A percentile compares a stretch with the other conserved stretches of the same genome.
Evolutionary conservation across 2,329 filamentous ascomycete genomes (phyloP).

Genomic region (Fusarium newnesense): DNA sequence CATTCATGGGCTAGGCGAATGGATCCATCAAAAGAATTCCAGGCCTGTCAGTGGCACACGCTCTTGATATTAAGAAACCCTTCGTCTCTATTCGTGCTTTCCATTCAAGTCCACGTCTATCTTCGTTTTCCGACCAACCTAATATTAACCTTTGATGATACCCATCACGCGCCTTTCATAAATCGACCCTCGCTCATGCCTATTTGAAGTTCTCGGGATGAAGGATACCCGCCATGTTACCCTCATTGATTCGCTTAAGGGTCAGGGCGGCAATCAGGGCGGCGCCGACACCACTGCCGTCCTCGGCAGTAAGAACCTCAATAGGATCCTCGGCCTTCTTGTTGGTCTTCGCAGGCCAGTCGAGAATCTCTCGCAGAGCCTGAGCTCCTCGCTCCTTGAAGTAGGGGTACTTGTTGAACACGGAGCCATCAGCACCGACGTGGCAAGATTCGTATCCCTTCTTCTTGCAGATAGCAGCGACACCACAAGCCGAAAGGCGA

Average conservation of each 20-base stretch:
- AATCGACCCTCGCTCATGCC: background rate
- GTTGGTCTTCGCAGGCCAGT: slow-evolving; percentile 80
- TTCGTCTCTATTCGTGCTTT: slow-evolving; percentile 28
- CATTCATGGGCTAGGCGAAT: slow-evolving; percentile 70
- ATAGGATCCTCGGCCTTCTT: slow-evolving; percentile 85
- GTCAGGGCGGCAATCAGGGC: slow-evolving; percentile 87
- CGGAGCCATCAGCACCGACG: slow-evolving; percentile 94
- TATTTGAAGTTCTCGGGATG: slow-evolving; percentile 70
- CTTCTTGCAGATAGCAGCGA: slow-evolving; percentile 97
- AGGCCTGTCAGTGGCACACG: slow-evolving; percentile 14
- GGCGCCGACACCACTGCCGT: slow-evolving; percentile 96
- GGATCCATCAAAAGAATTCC: slow-evolving; percentile 12
- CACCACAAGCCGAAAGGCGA: slow-evolving; percentile 91
- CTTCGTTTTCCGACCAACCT: slow-evolving; percentile 31
- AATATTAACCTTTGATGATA: slow-evolving; percentile 27
- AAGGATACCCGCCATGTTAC: slow-evolving; percentile 72
- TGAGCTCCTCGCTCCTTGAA: slow-evolving; percentile 93
- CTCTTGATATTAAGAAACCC: slow-evolving; percentile 25
- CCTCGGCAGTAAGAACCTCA: slow-evolving; percentile 88
- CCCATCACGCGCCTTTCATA: slow-evolving; percentile 21
- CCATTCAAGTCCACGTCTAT: slow-evolving; percentile 36
- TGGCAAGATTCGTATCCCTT: slow-evolving; percentile 89
- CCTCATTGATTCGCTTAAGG: slow-evolving; percentile 70
- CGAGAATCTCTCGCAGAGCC: slow-evolving; percentile 92
- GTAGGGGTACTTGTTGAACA: slow-evolving; percentile 99